phyloP scores from a whole-genome alignment of 2,329 filamentous ascomycete species.

The Pleoardoris graminearum region DNA sequence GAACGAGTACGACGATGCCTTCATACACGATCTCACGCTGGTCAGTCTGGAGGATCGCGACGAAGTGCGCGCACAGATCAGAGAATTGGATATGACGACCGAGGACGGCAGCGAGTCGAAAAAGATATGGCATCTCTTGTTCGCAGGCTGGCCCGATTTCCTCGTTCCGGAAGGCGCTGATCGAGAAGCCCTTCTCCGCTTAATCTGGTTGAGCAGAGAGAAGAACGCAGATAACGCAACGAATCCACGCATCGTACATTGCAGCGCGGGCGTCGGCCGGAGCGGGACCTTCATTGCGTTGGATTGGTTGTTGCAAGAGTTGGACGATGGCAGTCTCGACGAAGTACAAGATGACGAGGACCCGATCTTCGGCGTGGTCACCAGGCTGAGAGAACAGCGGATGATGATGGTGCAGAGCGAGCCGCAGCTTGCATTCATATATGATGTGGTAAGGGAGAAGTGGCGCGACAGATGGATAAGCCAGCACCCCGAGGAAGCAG shows the following conservation, averaged over 20 bases:
- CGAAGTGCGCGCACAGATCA: conserved; percentile 66
- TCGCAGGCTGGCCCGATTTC: conserved; percentile 88
- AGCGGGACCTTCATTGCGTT: conserved; percentile 95
- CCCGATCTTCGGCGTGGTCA: conserved; percentile 76
- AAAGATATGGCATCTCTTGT: conserved; percentile 81
- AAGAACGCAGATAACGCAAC: conserved; percentile 52
- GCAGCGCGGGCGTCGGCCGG: conserved; percentile 87
- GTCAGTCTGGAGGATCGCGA: conserved; percentile 58
- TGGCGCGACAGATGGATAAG: conserved; percentile 62
- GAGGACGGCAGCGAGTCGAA: conserved; percentile 58
- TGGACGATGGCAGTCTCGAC: conserved; percentile 72
- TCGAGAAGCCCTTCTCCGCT: conserved; percentile 66
- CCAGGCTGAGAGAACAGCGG: conserved; percentile 79
- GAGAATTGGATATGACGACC: conserved; percentile 64
- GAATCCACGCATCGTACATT: conserved; percentile 73
- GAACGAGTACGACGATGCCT: conserved; percentile 66
- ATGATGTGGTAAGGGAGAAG: conserved; percentile 76
- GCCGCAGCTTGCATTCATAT: conserved; percentile 82
- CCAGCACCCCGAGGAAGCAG: conserved; percentile 34
- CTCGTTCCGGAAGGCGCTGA: conserved; percentile 74
- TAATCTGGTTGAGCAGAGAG: conserved; percentile 69
- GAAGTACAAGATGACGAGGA: conserved; percentile 58
- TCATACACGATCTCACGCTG: conserved; percentile 70
- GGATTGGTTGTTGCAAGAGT: conserved; percentile 85
- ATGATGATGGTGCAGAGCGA: conserved; percentile 96